Conservation (phyloP, 345 rosid species). For the Rhizophora apiculata region DNA sequence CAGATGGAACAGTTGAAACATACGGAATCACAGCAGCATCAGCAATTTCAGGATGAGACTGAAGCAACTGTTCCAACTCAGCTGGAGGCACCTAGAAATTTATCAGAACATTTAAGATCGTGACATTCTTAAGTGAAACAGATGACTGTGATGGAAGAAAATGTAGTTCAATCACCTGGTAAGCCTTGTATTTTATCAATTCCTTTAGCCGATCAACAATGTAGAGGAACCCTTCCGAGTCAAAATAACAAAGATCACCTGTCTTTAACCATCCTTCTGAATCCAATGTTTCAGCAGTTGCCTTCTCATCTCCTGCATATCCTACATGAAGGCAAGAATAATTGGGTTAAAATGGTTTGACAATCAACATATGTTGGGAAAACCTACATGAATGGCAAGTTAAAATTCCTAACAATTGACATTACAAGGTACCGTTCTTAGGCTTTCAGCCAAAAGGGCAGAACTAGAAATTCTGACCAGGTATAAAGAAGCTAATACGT, state of each 20-base stretch:
- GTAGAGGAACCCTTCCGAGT: constrained; percentile 63
- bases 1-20: constrained; percentile 20
- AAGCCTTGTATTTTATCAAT: constrained; percentile 90
- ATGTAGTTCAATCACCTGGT: constrained; percentile 56
- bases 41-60: constrained; percentile 60
- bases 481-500: not conserved
- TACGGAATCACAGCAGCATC: constrained; percentile 98
- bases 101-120: not conserved
- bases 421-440: too few relatives aligned
- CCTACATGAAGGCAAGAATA: constrained; percentile 39
- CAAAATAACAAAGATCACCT: constrained; percentile 88
- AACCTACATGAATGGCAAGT: too few relatives aligned
- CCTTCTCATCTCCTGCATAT: constrained; percentile 76
- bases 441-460: too few relatives aligned
- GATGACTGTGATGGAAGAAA: not conserved
- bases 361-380: not conserved
- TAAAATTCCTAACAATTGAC: too few relatives aligned
- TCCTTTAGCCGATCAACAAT: constrained; percentile 91
- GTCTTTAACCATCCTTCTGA: constrained; percentile 93
- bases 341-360: not conserved
- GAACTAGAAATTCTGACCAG: too few relatives aligned
- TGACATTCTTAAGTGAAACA: not conserved
- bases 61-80: constrained; percentile 82
- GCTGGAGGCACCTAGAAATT: constrained; percentile 79
- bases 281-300: constrained; percentile 81